A percentile compares a stretch with the other conserved stretches of the same genome.
Evolutionary conservation across 192 early-diverging fungal species (phyloP).

Genomic region (Coemansia aciculifera): DNA sequence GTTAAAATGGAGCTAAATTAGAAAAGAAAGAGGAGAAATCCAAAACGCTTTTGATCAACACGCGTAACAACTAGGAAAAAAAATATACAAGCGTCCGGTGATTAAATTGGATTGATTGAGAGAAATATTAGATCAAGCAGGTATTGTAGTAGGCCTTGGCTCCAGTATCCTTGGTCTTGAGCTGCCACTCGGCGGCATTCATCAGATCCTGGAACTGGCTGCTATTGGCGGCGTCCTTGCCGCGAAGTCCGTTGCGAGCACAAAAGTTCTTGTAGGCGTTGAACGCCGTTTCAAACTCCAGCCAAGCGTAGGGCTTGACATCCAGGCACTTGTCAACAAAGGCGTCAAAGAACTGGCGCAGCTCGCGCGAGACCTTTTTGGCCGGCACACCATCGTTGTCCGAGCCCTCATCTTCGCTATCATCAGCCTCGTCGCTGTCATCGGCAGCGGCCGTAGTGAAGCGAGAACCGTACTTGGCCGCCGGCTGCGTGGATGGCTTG

Average conservation of each 20-base stretch:
- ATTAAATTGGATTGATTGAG: conserved; percentile 6
- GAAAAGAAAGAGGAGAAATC: background rate
- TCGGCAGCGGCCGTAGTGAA: background rate
- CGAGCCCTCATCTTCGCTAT: conserved; percentile 21
- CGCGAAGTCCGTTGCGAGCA: conserved; percentile 49
- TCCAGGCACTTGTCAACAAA: conserved; percentile 56
- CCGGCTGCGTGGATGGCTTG: background rate
- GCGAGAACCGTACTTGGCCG: conserved; percentile 8
- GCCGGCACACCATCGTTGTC: background rate
- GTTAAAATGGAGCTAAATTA: background rate
- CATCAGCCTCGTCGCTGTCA: conserved; percentile 25
- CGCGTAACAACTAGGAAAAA: background rate
- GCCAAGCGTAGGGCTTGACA: conserved; percentile 57
- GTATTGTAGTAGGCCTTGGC: conserved; percentile 50
- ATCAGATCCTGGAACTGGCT: conserved; percentile 54
- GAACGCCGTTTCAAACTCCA: conserved; percentile 36
- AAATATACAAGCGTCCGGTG: background rate
- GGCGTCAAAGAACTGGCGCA: conserved; percentile 48
- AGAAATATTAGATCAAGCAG: conserved; percentile 31
- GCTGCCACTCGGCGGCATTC: conserved; percentile 54
- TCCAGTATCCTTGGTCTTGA: conserved; percentile 49
- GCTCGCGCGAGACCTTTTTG: conserved; percentile 36
- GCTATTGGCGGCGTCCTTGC: conserved; percentile 40
- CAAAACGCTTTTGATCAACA: background rate
- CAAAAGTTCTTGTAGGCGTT: conserved; percentile 52